Base-by-base conservation (phyloP, 2,329 filamentous ascomycete species). In the Pseudocercospora cruenta region DNA sequence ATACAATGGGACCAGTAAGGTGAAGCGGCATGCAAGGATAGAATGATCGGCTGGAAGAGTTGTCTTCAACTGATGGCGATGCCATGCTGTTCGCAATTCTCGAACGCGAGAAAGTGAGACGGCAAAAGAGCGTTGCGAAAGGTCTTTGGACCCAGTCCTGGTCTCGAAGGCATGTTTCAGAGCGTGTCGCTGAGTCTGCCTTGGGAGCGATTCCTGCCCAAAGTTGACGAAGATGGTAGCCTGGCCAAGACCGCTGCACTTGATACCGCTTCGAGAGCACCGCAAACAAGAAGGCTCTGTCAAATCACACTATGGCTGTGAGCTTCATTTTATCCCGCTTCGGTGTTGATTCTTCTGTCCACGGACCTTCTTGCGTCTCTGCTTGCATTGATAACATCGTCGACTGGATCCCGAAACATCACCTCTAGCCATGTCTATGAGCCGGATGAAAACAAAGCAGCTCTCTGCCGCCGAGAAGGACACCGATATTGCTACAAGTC, bases 351-450 rank as follows among this genome's bases (percentile, higher is more conserved):
- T 36, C n/a, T 31, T 39, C 26, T 19, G 16, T 9, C 22, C 28
- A 59, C 55, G 33, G 55, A 59, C 55, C 16, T 22, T 60, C 26
- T 49, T 60, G 16, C 58, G 58, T 22, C 45, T 60, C 22, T 47
- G 19, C 36, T 60, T 60, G 36, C 58, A 60, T 21, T 60, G 33
- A 19, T 43, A 14, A 22, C 58, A 60, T 47, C 58, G 19, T 22
- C 58, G 58, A 47, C 33, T 47, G 3, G 58, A 60, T 47, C 58
- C 33, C 65, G 65, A 14, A 63, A 72, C 62, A 70, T 75, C 33
- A 71, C 76, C 60, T 72, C 66, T 53, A 60, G 74, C 26, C 77
- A 75, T 9, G 70, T 73, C 19, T 22, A 16, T 4, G 49, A 53
- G 19, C 12, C 31, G 31, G 31, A 8, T 33, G 1, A 1, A 33